Conservation (phyloP, 768 basidiomycete genomes). For the Mycena polygramma region DNA sequence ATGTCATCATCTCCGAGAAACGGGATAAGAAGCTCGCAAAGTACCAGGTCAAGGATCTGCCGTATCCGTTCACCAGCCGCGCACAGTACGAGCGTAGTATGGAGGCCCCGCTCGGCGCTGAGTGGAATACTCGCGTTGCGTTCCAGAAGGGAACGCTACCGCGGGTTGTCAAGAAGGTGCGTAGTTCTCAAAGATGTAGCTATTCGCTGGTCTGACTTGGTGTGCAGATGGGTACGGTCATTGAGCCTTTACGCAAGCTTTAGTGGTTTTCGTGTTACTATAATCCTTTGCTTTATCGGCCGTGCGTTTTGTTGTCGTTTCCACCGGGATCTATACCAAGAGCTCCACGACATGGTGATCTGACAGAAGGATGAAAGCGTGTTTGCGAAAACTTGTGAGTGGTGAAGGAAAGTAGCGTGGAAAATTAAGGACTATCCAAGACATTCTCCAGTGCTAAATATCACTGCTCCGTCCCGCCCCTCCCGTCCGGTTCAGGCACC, state of each 20-base stretch:
- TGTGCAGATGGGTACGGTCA: conserved; percentile 74
- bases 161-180: conserved; percentile 88
- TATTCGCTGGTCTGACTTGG: conserved; percentile 20
- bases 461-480: too few species aligned
- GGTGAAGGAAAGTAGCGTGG: too few species aligned
- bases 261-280: neutral
- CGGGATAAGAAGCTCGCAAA: conserved; percentile 94
- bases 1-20: conserved; percentile 97
- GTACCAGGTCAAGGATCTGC: conserved; percentile 91
- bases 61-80: conserved; percentile 93
- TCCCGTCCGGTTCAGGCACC: too few species aligned
- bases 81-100: conserved; percentile 93
- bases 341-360: too few species aligned
- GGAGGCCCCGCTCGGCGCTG: conserved; percentile 84
- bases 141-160: conserved; percentile 91
- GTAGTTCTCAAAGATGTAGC: conserved; percentile 24
- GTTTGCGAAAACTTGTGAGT: too few species aligned
- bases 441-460: too few species aligned
- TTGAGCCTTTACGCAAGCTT: conserved; percentile 59
- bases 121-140: conserved; percentile 93
- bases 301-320: too few species aligned
- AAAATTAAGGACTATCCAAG: too few species aligned
- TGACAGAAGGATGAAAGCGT: too few species aligned
- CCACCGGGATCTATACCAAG: too few species aligned
- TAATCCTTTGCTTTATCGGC: neutral